These are phyloP conservation scores for Crithidia brevicula DNA, from an alignment of 208 protist species.

Conservation along the genomic window DNA sequence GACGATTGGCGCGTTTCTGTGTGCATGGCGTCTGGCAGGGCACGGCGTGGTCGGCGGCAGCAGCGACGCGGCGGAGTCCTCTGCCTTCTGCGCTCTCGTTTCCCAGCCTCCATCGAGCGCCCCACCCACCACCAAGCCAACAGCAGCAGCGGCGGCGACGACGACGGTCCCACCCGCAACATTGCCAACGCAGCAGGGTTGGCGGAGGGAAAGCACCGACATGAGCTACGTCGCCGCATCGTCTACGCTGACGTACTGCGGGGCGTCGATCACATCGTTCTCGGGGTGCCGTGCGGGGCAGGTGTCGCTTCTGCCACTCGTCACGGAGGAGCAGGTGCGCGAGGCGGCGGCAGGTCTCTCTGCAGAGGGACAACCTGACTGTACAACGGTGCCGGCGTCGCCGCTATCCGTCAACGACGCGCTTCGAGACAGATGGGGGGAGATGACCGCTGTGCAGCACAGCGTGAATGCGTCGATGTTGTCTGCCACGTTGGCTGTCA, in stretches of 20 bases:
- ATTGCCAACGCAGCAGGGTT: neutral
- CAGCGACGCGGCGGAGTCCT: neutral
- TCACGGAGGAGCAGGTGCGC: conserved; percentile 20
- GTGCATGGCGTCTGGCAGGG: conserved; percentile 49
- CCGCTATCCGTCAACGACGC: neutral
- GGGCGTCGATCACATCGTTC: neutral
- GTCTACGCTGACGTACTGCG: conserved; percentile 6
- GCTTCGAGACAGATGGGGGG: neutral
- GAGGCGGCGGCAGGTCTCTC: neutral
- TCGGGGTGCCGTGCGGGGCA: conserved; percentile 9
- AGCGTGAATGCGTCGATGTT: conserved; percentile 11
- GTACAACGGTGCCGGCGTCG: neutral
- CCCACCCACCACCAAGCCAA: too few relatives aligned
- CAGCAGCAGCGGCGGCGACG: neutral
- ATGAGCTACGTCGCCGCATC: conserved; percentile 1
- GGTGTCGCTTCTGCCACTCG: conserved; percentile 12
- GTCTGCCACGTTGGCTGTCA: conserved; percentile 3
- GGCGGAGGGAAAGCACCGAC: neutral
- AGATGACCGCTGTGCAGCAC: neutral
- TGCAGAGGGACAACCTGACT: neutral
- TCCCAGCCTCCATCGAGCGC: neutral
- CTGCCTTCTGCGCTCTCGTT: neutral
- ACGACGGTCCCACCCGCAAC: neutral
- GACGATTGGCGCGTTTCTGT: conserved; percentile 69
- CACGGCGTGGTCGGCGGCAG: conserved; percentile 1